A percentile compares a stretch with the other conserved stretches of the same genome.
These are phyloP conservation scores for Ophiostoma angusticollis DNA, from an alignment of 2,329 filamentous ascomycete genomes.

Conservation along the genomic window DNA sequence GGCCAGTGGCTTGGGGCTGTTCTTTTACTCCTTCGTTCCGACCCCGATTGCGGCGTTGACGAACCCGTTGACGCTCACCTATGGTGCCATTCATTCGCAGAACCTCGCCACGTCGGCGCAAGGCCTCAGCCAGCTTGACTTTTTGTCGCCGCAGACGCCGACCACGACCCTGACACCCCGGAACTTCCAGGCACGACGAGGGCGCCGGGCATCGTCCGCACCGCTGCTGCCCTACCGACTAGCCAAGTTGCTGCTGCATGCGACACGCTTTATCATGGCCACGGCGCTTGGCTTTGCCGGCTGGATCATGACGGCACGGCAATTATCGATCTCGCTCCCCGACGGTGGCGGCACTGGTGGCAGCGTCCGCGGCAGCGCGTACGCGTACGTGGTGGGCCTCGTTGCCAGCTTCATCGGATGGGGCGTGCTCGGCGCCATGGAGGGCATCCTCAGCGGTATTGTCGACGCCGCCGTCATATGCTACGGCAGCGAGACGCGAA, in stretches of 20 bases:
- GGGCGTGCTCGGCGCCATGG: constrained; percentile 82
- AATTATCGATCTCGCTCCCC: constrained; percentile 49
- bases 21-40: constrained; percentile 61
- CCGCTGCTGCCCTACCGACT: constrained; percentile 74
- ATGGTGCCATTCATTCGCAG: constrained; percentile 85
- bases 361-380: constrained; percentile 64
- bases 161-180: constrained; percentile 57
- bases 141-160: constrained; percentile 59
- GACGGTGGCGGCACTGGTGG: constrained; percentile 24
- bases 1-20: constrained; percentile 47
- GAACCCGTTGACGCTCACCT: constrained; percentile 84
- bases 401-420: constrained; percentile 92
- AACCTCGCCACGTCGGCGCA: constrained; percentile 65
- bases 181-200: constrained; percentile 25
- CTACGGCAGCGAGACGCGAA: constrained; percentile 78
- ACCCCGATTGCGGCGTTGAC: constrained; percentile 76
- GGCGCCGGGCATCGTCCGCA: constrained; percentile 22
- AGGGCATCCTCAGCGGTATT: constrained; percentile 75
- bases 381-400: constrained; percentile 87
- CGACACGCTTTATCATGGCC: constrained; percentile 83
- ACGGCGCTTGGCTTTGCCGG: constrained; percentile 81
- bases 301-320: constrained; percentile 88
- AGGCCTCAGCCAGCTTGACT: constrained; percentile 68
- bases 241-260: constrained; percentile 81
- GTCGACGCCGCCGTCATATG: constrained; percentile 83